phyloP scores from a whole-genome alignment of 495 filamentous ascomycete genomes.

The Neurospora tetraspora region DNA sequence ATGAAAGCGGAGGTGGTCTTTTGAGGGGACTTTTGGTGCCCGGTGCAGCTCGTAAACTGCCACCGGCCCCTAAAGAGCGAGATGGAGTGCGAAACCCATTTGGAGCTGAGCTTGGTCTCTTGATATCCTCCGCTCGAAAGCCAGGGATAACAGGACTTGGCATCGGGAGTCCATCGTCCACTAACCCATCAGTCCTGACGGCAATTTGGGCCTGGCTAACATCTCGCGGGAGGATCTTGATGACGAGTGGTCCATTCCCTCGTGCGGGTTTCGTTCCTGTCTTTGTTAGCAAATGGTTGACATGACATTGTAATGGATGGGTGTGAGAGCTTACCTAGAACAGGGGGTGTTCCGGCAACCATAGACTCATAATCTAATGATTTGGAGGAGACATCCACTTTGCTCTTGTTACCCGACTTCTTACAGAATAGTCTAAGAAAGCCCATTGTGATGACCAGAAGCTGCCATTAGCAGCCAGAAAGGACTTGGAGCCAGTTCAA shows the following conservation, averaged over 20 bases:
- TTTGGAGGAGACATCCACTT: slow-evolving; percentile 16
- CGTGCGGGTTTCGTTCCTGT: slow-evolving; percentile 24
- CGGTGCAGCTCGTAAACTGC: not conserved
- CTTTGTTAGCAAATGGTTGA: slow-evolving; percentile 12
- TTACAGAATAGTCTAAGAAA: slow-evolving; percentile 30
- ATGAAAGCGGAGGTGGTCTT: slow-evolving; percentile 19
- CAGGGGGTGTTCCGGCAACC: slow-evolving; percentile 16
- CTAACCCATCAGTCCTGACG: not conserved
- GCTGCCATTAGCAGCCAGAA: slow-evolving; percentile 14
- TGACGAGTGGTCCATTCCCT: slow-evolving; percentile 19
- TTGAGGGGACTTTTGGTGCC: slow-evolving; percentile 6
- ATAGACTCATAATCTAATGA: slow-evolving; percentile 20
- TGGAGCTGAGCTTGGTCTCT: slow-evolving; percentile 34
- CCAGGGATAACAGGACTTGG: slow-evolving; percentile 18
- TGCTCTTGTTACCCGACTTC: slow-evolving; percentile 17
- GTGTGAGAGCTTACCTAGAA: slow-evolving; percentile 26
- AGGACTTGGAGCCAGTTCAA: not conserved
- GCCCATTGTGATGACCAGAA: slow-evolving; percentile 25
- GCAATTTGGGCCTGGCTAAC: slow-evolving; percentile 16
- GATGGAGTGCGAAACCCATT: slow-evolving; percentile 1
- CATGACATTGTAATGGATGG: slow-evolving; percentile 13
- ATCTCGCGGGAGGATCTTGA: slow-evolving; percentile 20
- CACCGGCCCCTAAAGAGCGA: not conserved
- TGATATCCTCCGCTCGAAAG: slow-evolving; percentile 11
- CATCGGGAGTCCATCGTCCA: not conserved